Evolutionary conservation across 495 filamentous ascomycete species (phyloP), one percentile per base, ranked within the genome.

Genomic region (Sordaria brevicollis): DNA sequence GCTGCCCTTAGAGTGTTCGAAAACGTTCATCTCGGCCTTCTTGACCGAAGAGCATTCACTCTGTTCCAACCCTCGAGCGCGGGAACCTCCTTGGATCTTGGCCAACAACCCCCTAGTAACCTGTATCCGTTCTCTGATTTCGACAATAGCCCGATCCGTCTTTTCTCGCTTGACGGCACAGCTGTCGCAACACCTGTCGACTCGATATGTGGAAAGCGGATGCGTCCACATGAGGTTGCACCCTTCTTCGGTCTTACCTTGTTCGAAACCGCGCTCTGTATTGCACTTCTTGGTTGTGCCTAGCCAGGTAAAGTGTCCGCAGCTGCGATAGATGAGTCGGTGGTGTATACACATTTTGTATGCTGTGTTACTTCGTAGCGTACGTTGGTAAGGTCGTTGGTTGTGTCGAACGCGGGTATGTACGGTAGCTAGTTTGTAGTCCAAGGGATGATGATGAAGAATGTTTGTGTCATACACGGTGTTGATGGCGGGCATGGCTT

Each of bases 281-380:
- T 31, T 19, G 70, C 79, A 81, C 13, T 39, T 66, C 15, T 25
- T 35, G 37, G 71, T 31, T 10, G 71, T 11, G 21, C 29, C 35
- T 5, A 67, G 68, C 76, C 73, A 80, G 35, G 21, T 66, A 39
- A 65, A 68, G 66, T 81, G 79, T 19, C 54, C 65, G 72, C 79
- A 81, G 29, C 33, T 62, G 66, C 8, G 39, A 41, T 67, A 78
- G 38, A 80, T 17, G 49, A 73, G 29, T 36, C 78, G 73, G 2
- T 39, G 17, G 71, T 79, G 76, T 41, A 66, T 71, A 62, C 79
- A 80, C 79, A 80, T 80, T 7, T 33, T 71, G 7, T 3, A 25
- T 31, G 35, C 3, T 35, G 62, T 34, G 19, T n/a, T 29, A 41
- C 3, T 25, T 31, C 15, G 7, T 35, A 35, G 34, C n/a, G 65